Evolutionary conservation across 129 eudicot species (phyloP).

Genomic region (Oenanthe sinensis): DNA sequence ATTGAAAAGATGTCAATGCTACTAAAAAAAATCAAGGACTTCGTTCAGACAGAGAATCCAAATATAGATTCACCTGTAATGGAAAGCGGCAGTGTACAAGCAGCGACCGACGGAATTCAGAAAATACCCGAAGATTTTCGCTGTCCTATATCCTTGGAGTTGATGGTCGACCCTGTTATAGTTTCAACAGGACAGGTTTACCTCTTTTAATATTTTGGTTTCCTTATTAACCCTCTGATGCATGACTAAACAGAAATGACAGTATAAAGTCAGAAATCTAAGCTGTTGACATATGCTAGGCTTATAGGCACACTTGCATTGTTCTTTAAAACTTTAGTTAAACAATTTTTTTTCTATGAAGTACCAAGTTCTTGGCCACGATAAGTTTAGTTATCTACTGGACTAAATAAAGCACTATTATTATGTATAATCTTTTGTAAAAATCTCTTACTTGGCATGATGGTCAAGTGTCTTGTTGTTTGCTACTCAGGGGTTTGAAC

Average conservation of each 20-base stretch:
- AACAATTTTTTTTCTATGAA: not conserved
- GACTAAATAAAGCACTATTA: not conserved
- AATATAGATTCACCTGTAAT: constrained; percentile 34
- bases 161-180: constrained; percentile 92
- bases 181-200: constrained; percentile 96
- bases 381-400: not conserved
- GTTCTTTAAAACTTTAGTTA: not conserved
- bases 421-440: not conserved
- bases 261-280: not conserved
- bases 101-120: constrained; percentile 27
- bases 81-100: constrained; percentile 43
- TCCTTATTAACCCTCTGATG: not conserved
- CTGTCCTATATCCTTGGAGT: constrained; percentile 84
- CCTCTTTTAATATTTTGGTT: not conserved
- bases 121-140: constrained; percentile 90
- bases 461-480: not conserved
- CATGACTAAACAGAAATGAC: not conserved
- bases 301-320: not conserved
- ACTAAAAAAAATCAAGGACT: constrained; percentile 68
- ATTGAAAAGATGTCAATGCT: constrained; percentile 86
- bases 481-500: not conserved
- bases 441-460: not conserved
- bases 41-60: constrained; percentile 63
- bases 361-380: not conserved
- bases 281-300: not conserved